Conservation (phyloP, 257 asterid species). For the Thymus quinquecostatus region DNA sequence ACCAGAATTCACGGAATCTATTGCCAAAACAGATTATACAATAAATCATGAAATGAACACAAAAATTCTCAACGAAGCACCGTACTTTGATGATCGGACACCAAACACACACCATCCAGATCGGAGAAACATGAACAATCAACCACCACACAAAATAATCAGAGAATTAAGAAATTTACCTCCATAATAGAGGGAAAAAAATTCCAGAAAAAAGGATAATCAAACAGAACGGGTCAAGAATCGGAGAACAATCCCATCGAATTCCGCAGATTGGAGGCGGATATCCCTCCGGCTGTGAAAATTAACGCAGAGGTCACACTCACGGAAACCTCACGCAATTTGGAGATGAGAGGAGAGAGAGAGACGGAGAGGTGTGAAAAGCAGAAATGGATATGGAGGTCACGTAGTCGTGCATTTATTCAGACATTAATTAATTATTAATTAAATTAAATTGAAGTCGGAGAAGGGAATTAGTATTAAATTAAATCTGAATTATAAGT, state of each 20-base stretch:
- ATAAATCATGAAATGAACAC: conserved; percentile 19
- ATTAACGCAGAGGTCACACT: conserved; percentile 46
- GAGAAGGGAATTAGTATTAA: background rate
- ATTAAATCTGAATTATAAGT: background rate
- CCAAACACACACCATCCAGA: conserved; percentile 13
- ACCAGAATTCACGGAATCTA: conserved; percentile 10
- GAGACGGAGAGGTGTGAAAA: conserved; percentile 21
- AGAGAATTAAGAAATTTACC: conserved; percentile 35
- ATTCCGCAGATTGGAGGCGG: conserved; percentile 27
- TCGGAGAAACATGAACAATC: background rate
- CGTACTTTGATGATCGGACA: conserved; percentile 20
- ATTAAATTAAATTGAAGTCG: too few relatives aligned
- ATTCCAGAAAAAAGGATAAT: conserved; percentile 29
- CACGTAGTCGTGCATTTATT: conserved; percentile 34
- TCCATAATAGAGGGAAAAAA: conserved; percentile 38
- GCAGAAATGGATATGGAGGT: conserved; percentile 49
- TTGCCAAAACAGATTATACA: background rate
- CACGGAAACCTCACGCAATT: conserved; percentile 36
- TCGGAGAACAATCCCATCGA: conserved; percentile 45
- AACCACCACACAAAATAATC: background rate
- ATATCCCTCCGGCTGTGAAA: conserved; percentile 24
- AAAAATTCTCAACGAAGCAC: conserved; percentile 1
- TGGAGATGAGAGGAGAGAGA: conserved; percentile 32
- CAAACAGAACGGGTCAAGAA: conserved; percentile 41
- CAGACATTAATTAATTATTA: background rate